Conservation (phyloP, 202 grass and related monocot species). For the Setaria viridis region DNA sequence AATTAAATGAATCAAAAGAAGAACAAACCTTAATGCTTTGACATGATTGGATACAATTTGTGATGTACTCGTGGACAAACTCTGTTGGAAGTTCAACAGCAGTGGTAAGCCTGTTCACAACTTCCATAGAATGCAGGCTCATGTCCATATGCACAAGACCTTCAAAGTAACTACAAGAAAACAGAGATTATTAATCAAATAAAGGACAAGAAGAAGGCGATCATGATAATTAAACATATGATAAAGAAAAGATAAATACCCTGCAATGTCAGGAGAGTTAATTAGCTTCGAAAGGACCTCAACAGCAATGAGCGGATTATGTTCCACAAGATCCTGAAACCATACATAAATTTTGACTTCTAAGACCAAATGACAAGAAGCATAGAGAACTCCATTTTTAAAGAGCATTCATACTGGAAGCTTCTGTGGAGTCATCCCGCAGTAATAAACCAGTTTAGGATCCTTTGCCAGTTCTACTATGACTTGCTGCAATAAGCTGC, state of each 20-base stretch:
- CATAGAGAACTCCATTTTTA: neutral
- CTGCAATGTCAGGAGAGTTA: conserved; percentile 90
- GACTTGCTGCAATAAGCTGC: conserved; percentile 88
- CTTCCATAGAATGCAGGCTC: conserved; percentile 99
- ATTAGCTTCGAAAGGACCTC: conserved; percentile 98
- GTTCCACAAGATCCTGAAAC: conserved; percentile 96
- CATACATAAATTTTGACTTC: conserved; percentile 39
- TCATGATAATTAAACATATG: conserved; percentile 34
- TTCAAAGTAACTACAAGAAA: conserved; percentile 73
- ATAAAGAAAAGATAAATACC: conserved; percentile 56
- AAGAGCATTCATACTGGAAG: conserved; percentile 66
- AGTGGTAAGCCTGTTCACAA: conserved; percentile 98
- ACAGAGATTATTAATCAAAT: conserved; percentile 36
- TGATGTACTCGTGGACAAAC: conserved; percentile 98
- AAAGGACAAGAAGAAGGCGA: neutral
- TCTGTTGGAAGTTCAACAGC: conserved; percentile 92
- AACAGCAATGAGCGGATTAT: conserved; percentile 94
- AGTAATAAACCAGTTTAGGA: conserved; percentile 94
- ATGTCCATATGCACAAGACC: conserved; percentile 99
- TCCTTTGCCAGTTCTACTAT: conserved; percentile 88
- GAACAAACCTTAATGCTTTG: conserved; percentile 94
- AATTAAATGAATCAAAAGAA: conserved; percentile 41
- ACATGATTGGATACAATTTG: conserved; percentile 97
- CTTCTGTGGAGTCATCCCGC: conserved; percentile 85
- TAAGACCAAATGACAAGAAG: conserved; percentile 22